Evolutionary conservation across 2,329 filamentous ascomycete genomes (phyloP).

Genomic region (Cercospora sp.): DNA sequence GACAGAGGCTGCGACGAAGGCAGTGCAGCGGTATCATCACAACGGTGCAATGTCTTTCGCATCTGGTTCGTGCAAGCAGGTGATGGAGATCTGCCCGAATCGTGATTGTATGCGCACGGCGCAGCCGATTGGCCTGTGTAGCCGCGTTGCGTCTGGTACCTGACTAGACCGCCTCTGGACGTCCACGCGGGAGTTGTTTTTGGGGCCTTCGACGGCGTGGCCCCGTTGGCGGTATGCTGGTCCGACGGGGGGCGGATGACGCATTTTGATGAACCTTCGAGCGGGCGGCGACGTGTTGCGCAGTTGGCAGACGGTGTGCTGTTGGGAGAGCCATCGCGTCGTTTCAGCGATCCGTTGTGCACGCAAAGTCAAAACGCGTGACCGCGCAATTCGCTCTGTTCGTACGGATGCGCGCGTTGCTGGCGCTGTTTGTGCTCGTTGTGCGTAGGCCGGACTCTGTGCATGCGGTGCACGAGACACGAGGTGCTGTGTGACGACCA

Average conservation of each 20-base stretch:
- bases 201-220: background rate
- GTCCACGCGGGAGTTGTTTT: background rate
- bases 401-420: background rate
- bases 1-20: background rate
- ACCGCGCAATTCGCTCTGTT: background rate
- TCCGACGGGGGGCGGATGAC: background rate
- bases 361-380: background rate
- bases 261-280: background rate
- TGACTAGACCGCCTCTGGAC: constrained; percentile 1
- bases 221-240: background rate
- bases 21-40: background rate
- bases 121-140: background rate
- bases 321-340: background rate
- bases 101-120: background rate
- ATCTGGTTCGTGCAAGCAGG: background rate
- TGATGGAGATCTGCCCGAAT: background rate
- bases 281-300: background rate
- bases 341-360: background rate
- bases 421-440: background rate
- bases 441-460: background rate
- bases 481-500: background rate
- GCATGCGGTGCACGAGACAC: background rate
- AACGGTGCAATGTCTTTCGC: background rate
- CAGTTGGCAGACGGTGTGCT: background rate
- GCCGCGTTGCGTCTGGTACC: background rate